phyloP scores from a whole-genome alignment of 2,329 filamentous ascomycete genomes.

The Keithomyces neogunnii region DNA sequence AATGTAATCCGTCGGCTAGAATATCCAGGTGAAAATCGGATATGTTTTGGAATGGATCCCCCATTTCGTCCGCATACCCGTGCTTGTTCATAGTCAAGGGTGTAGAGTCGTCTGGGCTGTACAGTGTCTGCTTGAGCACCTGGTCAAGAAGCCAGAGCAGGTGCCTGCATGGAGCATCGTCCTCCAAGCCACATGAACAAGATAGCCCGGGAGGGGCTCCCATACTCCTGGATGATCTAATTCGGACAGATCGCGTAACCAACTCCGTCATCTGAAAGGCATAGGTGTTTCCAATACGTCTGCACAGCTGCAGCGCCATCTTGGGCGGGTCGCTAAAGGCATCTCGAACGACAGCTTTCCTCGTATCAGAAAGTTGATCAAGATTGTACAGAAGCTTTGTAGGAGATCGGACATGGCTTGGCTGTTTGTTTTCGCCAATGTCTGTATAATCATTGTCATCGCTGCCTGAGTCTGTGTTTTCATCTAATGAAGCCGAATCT shows the following conservation, averaged over 20 bases:
- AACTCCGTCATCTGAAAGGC: constrained; percentile 49
- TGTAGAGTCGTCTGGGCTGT: constrained; percentile 25
- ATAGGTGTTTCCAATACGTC: constrained; percentile 38
- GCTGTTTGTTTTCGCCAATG: constrained; percentile 23
- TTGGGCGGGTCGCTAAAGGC: constrained; percentile 39
- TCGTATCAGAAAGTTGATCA: constrained; percentile 27
- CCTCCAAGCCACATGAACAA: constrained; percentile 36
- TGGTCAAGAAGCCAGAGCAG: constrained; percentile 47
- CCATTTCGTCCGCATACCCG: constrained; percentile 38
- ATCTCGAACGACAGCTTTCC: constrained; percentile 31
- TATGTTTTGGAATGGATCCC: constrained; percentile 40
- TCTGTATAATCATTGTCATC: constrained; percentile 22
- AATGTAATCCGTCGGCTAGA: constrained; percentile 44
- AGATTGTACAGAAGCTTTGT: constrained; percentile 11
- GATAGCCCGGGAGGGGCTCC: constrained; percentile 31
- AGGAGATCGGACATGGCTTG: constrained; percentile 22
- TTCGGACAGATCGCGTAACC: constrained; percentile 42
- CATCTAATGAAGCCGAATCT: constrained; percentile 18
- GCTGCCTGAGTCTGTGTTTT: constrained; percentile 10
- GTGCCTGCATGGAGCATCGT: constrained; percentile 36
- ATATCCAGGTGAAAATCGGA: constrained; percentile 42
- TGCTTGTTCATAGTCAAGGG: constrained; percentile 33
- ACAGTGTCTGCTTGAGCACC: constrained; percentile 38
- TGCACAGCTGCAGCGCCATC: constrained; percentile 42
- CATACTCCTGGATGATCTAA: constrained; percentile 32